A percentile compares a stretch with the other conserved stretches of the same genome.
Conservation (phyloP, 805 yeast species). For the Cyberlindnera petersonii region DNA sequence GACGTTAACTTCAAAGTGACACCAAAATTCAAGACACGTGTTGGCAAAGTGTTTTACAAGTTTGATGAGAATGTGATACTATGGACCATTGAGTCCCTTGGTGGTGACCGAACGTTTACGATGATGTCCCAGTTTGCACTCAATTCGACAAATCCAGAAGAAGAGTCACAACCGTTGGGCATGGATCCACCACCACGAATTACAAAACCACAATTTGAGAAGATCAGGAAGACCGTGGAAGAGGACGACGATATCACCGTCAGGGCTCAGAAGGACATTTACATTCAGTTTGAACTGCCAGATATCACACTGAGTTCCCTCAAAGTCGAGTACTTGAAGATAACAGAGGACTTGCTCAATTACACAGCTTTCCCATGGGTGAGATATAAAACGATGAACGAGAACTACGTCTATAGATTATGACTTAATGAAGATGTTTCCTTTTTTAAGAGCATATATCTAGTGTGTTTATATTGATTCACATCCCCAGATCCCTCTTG, state of each 20-base stretch:
- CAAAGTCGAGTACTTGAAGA: constrained; percentile 60
- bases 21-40: constrained; percentile 65
- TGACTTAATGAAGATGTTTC: constrained; percentile 2
- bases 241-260: constrained; percentile 12
- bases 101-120: constrained; percentile 51
- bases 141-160: constrained; percentile 21
- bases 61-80: constrained; percentile 64
- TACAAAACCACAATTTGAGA: constrained; percentile 20
- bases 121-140: constrained; percentile 54
- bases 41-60: constrained; percentile 68
- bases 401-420: constrained; percentile 31
- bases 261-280: constrained; percentile 32
- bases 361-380: constrained; percentile 82
- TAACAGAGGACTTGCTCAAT: constrained; percentile 52
- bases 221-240: constrained; percentile 18
- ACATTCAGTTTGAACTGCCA: constrained; percentile 60
- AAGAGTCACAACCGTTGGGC: constrained; percentile 16
- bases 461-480: background rate
- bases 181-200: constrained; percentile 29
- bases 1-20: constrained; percentile 42
- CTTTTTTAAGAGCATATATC: too few species aligned
- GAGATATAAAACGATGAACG: constrained; percentile 45
- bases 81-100: constrained; percentile 68
- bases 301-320: constrained; percentile 62
- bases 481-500: constrained; percentile 14